Evolutionary conservation across 768 basidiomycete species (phyloP).

Genomic region (Auricularia cornea): DNA sequence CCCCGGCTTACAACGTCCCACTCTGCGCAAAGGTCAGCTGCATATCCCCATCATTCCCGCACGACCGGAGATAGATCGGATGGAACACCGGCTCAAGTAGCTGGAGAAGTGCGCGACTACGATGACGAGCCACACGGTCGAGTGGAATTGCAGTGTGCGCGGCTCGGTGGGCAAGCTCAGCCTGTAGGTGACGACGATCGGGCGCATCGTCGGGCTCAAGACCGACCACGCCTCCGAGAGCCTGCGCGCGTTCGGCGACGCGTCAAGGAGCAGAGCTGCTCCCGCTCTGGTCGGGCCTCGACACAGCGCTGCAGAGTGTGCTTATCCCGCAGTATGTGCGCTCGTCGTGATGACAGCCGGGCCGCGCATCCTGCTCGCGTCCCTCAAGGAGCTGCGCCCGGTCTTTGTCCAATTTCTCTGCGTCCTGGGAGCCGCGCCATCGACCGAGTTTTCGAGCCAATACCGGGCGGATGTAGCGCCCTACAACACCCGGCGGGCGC

Average conservation of each 20-base stretch:
- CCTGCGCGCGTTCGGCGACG: slow-evolving; percentile 38
- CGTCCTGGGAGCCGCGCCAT: no score
- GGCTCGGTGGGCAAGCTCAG: slow-evolving; percentile 42
- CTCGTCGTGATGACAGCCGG: slow-evolving; percentile 50
- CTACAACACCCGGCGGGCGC: not conserved
- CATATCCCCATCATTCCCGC: no score
- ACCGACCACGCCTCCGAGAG: slow-evolving; percentile 25
- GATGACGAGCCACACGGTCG: slow-evolving; percentile 50
- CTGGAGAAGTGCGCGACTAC: slow-evolving; percentile 51
- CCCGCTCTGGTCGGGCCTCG: slow-evolving; percentile 44
- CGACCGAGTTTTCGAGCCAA: no score
- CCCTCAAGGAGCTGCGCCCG: no score
- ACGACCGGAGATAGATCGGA: slow-evolving; percentile 35
- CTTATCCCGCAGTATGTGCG: slow-evolving; percentile 49
- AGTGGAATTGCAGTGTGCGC: slow-evolving; percentile 51
- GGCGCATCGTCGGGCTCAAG: slow-evolving; percentile 34
- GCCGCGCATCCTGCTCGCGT: no score
- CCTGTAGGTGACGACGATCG: slow-evolving; percentile 55
- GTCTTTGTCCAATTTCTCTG: no score
- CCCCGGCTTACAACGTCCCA: no score
- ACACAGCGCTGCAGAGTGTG: slow-evolving; percentile 41
- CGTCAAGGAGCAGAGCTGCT: slow-evolving; percentile 46
- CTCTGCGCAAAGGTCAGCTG: no score
- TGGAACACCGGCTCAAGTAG: slow-evolving; percentile 51
- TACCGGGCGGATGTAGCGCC: no score